Conservation (phyloP, 2,329 filamentous ascomycete species). For the Aspergillus sp. region DNA sequence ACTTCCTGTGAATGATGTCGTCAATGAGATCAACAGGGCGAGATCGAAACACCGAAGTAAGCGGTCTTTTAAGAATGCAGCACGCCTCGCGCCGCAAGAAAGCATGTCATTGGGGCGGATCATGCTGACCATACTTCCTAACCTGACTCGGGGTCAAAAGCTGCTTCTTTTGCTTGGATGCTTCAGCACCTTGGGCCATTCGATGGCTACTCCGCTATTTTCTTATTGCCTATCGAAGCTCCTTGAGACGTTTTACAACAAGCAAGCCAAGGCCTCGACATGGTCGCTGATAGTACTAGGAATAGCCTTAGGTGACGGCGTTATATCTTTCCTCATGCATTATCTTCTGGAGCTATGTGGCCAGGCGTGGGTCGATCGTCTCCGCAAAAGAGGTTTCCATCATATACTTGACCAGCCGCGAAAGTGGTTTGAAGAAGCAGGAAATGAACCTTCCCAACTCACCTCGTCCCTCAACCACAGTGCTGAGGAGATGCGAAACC, state of each 20-base stretch:
- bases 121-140: constrained; percentile 70
- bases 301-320: constrained; percentile 67
- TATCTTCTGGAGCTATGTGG: constrained; percentile 71
- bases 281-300: constrained; percentile 72
- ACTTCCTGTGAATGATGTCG: not conserved
- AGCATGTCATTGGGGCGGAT: constrained; percentile 52
- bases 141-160: constrained; percentile 55
- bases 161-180: constrained; percentile 62
- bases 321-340: constrained; percentile 65
- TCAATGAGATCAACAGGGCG: not conserved
- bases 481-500: constrained; percentile 82
- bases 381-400: constrained; percentile 68
- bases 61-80: not conserved
- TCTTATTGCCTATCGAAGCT: constrained; percentile 74
- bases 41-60: not conserved
- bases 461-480: constrained; percentile 75
- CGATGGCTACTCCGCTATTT: constrained; percentile 71
- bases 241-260: constrained; percentile 67
- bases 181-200: constrained; percentile 63
- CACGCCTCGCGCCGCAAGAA: not conserved
- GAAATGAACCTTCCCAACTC: constrained; percentile 65
- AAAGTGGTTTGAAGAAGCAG: constrained; percentile 72
- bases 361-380: constrained; percentile 73
- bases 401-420: constrained; percentile 74
- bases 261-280: constrained; percentile 52